phyloP scores from a whole-genome alignment of 192 early-diverging fungal genomes.

The Thoreauomyces humboldtii region DNA sequence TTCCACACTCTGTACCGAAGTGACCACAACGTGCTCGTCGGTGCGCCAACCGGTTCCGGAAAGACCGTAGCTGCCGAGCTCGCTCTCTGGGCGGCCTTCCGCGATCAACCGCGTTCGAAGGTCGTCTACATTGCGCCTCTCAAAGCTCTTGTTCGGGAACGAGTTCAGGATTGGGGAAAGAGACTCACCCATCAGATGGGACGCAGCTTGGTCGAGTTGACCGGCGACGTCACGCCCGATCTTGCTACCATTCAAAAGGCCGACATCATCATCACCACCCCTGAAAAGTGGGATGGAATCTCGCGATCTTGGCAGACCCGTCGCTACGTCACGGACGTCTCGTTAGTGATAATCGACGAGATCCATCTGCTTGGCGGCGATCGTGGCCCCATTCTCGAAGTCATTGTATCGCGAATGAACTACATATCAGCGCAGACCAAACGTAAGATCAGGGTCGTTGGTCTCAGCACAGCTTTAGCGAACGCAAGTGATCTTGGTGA shows the following conservation, averaged over 20 bases:
- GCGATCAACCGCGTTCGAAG: constrained; percentile 75
- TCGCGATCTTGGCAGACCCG: constrained; percentile 88
- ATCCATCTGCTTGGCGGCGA: constrained; percentile 97
- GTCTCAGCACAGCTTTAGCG: constrained; percentile 93
- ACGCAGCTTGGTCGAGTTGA: constrained; percentile 87
- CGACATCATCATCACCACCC: constrained; percentile 98
- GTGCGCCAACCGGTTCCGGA: constrained; percentile 97
- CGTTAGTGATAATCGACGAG: constrained; percentile 95
- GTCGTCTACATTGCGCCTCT: constrained; percentile 98
- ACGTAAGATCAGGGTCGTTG: constrained; percentile 84
- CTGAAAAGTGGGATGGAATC: constrained; percentile 99
- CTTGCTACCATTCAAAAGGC: constrained; percentile 77
- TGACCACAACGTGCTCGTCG: constrained; percentile 80
- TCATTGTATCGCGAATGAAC: constrained; percentile 98
- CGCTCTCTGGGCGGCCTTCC: constrained; percentile 90
- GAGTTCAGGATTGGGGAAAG: constrained; percentile 82
- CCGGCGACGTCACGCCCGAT: constrained; percentile 94
- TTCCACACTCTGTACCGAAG: constrained; percentile 95
- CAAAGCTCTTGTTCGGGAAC: constrained; percentile 95
- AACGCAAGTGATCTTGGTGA: constrained; percentile 94
- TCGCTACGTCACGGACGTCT: constrained; percentile 82
- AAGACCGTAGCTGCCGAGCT: constrained; percentile 97
- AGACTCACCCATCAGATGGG: constrained; percentile 71
- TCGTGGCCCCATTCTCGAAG: constrained; percentile 94
- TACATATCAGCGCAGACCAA: constrained; percentile 83